Evolutionary conservation across 2,329 filamentous ascomycete species (phyloP).

Genomic region (Graphilbum fragrans): DNA sequence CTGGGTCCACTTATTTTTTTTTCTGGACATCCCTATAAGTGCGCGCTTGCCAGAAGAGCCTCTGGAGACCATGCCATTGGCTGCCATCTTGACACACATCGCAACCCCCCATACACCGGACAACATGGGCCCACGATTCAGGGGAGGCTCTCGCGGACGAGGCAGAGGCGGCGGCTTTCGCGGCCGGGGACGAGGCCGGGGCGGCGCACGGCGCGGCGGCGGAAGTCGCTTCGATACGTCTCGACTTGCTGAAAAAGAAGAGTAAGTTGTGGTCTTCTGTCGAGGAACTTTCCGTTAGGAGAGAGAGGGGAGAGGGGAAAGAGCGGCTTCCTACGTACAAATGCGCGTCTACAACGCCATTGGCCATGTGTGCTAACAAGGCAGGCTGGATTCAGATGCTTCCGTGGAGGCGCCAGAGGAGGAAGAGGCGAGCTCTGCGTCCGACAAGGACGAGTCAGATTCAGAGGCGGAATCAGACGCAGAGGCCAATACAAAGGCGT

Average conservation of each 20-base stretch:
- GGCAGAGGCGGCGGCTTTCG: not conserved
- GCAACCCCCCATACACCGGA: not conserved
- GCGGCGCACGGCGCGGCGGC: conserved; percentile 20
- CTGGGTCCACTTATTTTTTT: not conserved
- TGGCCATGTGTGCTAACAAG: too few species aligned
- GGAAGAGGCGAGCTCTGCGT: not conserved
- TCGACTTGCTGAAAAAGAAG: conserved; percentile 31
- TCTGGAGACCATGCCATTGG: too few species aligned
- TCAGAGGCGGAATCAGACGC: conserved; percentile 18
- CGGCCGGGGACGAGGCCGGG: not conserved
- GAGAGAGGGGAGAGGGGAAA: too few species aligned
- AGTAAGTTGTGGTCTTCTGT: conserved; percentile 20
- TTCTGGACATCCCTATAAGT: not conserved
- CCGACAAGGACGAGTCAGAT: conserved; percentile 29
- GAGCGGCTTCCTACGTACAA: too few species aligned
- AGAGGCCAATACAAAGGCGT: conserved; percentile 23
- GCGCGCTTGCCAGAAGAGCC: not conserved
- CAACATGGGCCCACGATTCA: conserved; percentile 23
- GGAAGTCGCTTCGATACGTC: conserved; percentile 31
- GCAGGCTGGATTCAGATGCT: too few species aligned
- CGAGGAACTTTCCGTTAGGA: too few species aligned
- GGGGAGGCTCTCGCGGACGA: conserved; percentile 11
- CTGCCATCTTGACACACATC: not conserved
- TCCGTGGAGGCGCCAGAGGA: conserved; percentile 7
- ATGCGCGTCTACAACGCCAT: too few species aligned